These are phyloP conservation scores for Laburnicola sp. DNA, from an alignment of 2,329 filamentous ascomycete genomes.

Conservation along the genomic window DNA sequence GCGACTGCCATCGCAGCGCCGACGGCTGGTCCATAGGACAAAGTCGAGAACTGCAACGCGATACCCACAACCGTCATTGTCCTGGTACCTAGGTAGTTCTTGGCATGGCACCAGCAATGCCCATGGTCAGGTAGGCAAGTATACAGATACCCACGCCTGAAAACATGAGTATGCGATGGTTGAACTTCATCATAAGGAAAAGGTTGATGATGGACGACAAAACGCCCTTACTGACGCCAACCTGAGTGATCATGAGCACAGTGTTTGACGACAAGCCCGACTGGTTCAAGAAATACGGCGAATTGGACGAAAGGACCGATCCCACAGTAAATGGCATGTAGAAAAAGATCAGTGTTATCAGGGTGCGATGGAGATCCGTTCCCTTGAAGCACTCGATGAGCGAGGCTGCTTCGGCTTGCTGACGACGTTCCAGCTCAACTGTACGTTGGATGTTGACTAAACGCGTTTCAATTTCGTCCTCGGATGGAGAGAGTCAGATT, in stretches of 20 bases:
- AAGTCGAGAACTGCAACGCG: neutral
- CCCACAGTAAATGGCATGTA: neutral
- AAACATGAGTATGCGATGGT: neutral
- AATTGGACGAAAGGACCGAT: neutral
- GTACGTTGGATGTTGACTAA: neutral
- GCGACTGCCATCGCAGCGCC: neutral
- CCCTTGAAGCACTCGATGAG: constrained; percentile 5
- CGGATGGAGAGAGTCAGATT: neutral
- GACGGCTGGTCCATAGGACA: neutral
- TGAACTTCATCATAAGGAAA: constrained; percentile 3
- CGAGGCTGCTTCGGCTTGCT: neutral
- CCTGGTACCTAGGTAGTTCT: neutral
- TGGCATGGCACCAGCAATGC: neutral
- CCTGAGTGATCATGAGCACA: neutral
- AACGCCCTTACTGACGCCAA: neutral
- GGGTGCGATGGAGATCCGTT: neutral
- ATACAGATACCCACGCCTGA: constrained; percentile 1
- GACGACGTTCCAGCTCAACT: neutral
- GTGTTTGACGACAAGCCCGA: neutral
- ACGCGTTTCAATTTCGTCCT: neutral
- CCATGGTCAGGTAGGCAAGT: constrained; percentile 1
- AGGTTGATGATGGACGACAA: neutral
- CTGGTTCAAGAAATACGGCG: constrained; percentile 4
- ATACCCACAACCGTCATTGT: neutral
- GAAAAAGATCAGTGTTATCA: neutral